Base-by-base conservation (phyloP, 345 rosid species). In the Euphorbia tirucalli region DNA sequence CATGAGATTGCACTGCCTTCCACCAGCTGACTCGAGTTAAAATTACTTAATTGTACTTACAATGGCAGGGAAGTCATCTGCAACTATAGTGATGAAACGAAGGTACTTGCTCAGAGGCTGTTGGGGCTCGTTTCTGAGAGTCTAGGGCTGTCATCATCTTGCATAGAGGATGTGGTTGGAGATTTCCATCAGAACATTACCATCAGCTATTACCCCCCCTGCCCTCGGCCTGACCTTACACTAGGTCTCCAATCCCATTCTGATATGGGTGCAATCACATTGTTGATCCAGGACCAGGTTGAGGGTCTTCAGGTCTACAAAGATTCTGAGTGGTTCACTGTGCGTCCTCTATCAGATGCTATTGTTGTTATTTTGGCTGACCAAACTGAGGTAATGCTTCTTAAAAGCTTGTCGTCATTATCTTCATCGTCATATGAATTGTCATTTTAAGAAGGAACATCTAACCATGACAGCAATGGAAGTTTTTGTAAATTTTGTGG, bases 191-290 rank as follows among this genome's bases (percentile, higher is more conserved):
- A 94, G 85, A 94, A 94, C 64, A 90, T 92, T 37, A 94, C 96
- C 7, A 78, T 88, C 14, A 92, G 96, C 65, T 92, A 85, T 69
- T 92, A 92, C 80, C 98, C 98, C 15, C 92, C 95, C 0, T 94
- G 98, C 35, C 97, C 97, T 22, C 96, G 78, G 73, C 98, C 97
- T 1, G 93, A 92, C 62, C 89, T 89, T 3, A 89, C 97, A 0
- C 91, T 92, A 59, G 98, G 98, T 61, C 90, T 92, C 48, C 97
- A 92, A 75, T 75, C 96, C 0, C 98, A 94, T 74, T 92, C 98
- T 1, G 97, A 94, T 76, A 80, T 92, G 77, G 96, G 95, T 31
- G 84, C 89, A 57, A 70, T 94, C 61, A 90, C 98, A 44, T 90
- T 94, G 28, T 72, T 94, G 82, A 86, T 92, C 62, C 96, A 94